A percentile compares a stretch with the other conserved stretches of the same genome.
Conservation (phyloP, 2,329 filamentous ascomycete species). For the Fusarium haematococcum region DNA sequence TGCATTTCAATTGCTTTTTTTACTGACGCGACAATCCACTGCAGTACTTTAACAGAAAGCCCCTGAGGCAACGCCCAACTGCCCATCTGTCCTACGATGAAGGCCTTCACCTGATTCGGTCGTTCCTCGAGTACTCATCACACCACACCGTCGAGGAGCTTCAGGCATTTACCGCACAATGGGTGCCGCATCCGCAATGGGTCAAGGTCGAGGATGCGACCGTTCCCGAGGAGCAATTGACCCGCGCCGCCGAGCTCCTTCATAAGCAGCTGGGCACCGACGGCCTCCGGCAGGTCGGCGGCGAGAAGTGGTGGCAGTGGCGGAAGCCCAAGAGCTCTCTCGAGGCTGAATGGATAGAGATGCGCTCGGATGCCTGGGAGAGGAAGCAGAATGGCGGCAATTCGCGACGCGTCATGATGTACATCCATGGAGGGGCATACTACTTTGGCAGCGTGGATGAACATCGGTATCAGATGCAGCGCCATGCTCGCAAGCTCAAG, state of each 20-base stretch:
- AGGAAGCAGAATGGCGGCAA: constrained; percentile 71
- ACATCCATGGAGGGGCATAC: constrained; percentile 94
- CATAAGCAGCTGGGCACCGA: constrained; percentile 80
- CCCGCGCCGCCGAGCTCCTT: constrained; percentile 74
- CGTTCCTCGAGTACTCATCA: constrained; percentile 86
- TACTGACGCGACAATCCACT: constrained; percentile 17
- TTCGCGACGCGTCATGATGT: constrained; percentile 85
- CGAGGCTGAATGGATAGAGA: constrained; percentile 95
- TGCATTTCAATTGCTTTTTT: constrained; percentile 4
- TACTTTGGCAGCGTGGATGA: constrained; percentile 97
- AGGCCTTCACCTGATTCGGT: constrained; percentile 86
- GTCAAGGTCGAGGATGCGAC: constrained; percentile 79
- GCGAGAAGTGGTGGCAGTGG: constrained; percentile 92
- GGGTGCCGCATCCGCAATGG: constrained; percentile 91
- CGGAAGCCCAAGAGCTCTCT: constrained; percentile 74
- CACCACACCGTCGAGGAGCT: constrained; percentile 93
- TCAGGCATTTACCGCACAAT: constrained; percentile 90
- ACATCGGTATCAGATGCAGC: constrained; percentile 97
- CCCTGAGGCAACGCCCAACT: constrained; percentile 82
- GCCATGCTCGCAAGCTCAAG: constrained; percentile 93
- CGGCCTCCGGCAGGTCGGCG: constrained; percentile 82
- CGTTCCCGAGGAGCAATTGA: constrained; percentile 74
- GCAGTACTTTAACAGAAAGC: constrained; percentile 85
- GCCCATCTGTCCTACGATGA: constrained; percentile 95
- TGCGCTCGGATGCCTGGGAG: constrained; percentile 79